Evolutionary conservation across 2,329 filamentous ascomycete species (phyloP).

Genomic region (Thelonectria rubi): DNA sequence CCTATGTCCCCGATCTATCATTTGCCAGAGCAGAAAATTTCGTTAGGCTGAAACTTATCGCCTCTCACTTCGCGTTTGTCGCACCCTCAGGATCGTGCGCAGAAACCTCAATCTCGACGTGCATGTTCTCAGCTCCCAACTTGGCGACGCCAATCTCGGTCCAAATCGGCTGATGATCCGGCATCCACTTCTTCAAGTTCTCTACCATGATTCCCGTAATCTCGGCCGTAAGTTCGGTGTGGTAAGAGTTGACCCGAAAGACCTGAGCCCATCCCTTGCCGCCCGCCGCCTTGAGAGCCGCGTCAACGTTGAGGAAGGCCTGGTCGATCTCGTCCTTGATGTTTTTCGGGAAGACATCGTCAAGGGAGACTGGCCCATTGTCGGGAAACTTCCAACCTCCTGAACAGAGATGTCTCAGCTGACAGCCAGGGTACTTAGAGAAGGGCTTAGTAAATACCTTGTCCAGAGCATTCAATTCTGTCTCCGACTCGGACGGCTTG

Average conservation of each 20-base stretch:
- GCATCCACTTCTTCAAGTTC: conserved; percentile 59
- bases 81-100: conserved; percentile 43
- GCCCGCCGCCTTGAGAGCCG: conserved; percentile 57
- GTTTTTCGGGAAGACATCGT: conserved; percentile 46
- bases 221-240: conserved; percentile 51
- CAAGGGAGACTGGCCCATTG: not conserved
- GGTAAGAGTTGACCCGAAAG: conserved; percentile 56
- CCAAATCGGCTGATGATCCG: conserved; percentile 60
- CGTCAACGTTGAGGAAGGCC: conserved; percentile 65
- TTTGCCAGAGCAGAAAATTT: too few species aligned
- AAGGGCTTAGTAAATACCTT: conserved; percentile 46
- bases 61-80: not conserved
- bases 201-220: conserved; percentile 50
- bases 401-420: conserved; percentile 14
- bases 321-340: conserved; percentile 55
- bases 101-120: conserved; percentile 64
- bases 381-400: conserved; percentile 43
- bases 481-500: conserved; percentile 60
- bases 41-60: not conserved
- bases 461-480: conserved; percentile 56
- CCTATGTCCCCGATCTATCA: too few species aligned
- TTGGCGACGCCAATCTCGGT: conserved; percentile 59
- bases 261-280: conserved; percentile 64
- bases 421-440: not conserved
- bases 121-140: conserved; percentile 59